phyloP scores from a whole-genome alignment of 106 monocot genomes.

The Dactylorhiza incarnata region DNA sequence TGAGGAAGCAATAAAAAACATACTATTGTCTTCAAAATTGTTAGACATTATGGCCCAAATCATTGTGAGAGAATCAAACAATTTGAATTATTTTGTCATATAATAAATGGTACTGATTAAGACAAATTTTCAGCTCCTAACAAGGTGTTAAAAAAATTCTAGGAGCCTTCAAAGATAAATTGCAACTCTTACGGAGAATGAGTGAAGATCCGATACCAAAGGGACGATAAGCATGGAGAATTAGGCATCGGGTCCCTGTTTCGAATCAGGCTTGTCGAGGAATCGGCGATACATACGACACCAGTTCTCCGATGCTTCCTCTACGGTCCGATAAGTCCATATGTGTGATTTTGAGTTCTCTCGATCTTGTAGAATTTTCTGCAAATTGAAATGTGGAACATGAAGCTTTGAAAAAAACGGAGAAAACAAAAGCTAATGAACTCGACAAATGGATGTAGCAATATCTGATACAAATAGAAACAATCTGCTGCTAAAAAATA shows the following conservation, averaged over 20 bases:
- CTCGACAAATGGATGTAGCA: no score
- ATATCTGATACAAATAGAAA: no score
- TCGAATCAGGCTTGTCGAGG: background rate
- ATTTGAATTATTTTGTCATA: no score
- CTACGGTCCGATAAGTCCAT: conserved; percentile 79
- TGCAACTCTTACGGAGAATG: background rate
- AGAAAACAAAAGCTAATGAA: background rate
- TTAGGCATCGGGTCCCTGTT: conserved; percentile 16
- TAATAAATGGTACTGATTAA: no score
- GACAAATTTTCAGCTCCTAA: background rate
- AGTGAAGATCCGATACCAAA: background rate
- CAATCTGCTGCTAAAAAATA: no score
- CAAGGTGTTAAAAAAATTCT: background rate
- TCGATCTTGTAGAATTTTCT: conserved; percentile 69
- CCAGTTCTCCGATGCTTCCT: conserved; percentile 86
- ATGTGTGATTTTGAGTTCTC: conserved; percentile 71
- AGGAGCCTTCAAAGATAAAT: background rate
- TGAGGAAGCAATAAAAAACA: no score
- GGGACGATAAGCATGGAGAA: background rate
- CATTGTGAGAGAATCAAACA: no score
- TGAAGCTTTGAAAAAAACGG: background rate
- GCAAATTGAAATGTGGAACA: background rate
- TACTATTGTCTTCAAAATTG: no score
- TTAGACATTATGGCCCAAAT: no score
- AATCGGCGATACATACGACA: conserved; percentile 52